Base-by-base conservation (phyloP, 2,329 filamentous ascomycete species). In the Beauveria varroae region DNA sequence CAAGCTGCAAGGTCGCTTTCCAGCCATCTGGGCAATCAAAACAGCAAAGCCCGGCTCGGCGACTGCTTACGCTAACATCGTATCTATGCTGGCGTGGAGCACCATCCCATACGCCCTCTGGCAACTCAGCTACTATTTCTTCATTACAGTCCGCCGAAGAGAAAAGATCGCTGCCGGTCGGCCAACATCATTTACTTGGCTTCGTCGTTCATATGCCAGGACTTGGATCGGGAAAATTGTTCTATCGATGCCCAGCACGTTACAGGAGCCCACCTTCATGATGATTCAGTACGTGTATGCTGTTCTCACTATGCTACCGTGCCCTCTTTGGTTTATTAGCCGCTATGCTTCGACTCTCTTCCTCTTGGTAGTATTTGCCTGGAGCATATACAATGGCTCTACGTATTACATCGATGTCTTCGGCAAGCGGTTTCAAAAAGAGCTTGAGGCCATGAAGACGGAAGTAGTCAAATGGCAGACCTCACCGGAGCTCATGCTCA, bases 381-480 rank as follows among this genome's bases (percentile, higher is more conserved):
- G 93, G 92, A 96, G 91, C 67, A 89, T 97, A 61, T 96, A 97
- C 78, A 99, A 99, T 68, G 95, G 95, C 37, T 91, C 95, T 20
- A 98, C 93, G 0, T 99, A 90, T 74, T 99, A 99, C 75, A 98
- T 99, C 70, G 95, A 99, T 68, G 91, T 98, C 1, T 99, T 98
- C 72, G 95, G 96, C 59, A 96, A 90, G 69, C 86, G 93, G 2
- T 98, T 99, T 80, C 91, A 99, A 78, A 96, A 93, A 71, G 95
- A 99, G 74, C 81, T 99, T 14, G 93, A 99, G 72, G 83, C 88
- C 57, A 83, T 99, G 76, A 93, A 89, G 75, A 85, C 85, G 60
- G 95, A 99, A 70, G 92, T 99, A 9, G 84, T 87, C 51, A 93
- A 91, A 72, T 96, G 91, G 91, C 92, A 96, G 73, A 81, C 78